Evolutionary conservation across 768 basidiomycete species (phyloP).

Genomic region (Boletellus emodensis): DNA sequence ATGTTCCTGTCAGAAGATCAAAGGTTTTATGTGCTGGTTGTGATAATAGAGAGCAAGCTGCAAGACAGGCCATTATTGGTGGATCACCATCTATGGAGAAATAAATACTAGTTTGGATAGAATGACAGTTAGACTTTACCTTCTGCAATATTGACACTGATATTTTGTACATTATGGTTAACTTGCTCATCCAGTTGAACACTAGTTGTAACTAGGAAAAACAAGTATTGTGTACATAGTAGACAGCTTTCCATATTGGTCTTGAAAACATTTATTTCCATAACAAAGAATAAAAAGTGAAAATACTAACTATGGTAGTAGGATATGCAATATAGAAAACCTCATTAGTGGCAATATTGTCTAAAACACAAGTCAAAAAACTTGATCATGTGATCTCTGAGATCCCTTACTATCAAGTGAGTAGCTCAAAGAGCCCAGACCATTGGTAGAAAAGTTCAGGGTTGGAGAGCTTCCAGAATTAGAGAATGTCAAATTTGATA

Average conservation of each 20-base stretch:
- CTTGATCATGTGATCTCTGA: background rate
- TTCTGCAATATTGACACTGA: background rate
- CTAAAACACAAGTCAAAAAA: too few species aligned
- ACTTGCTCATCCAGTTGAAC: slow-evolving; percentile 2
- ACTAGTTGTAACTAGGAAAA: slow-evolving; percentile 11
- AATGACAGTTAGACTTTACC: background rate
- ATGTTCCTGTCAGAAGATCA: background rate
- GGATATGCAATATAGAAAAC: background rate
- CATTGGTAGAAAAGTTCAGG: background rate
- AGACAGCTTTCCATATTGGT: background rate
- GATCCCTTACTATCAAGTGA: background rate
- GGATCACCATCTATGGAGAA: background rate
- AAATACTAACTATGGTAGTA: background rate
- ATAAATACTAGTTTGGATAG: background rate
- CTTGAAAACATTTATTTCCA: background rate
- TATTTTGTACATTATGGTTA: background rate
- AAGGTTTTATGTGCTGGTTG: background rate
- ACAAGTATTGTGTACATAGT: background rate
- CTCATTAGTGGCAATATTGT: background rate
- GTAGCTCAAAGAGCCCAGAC: background rate
- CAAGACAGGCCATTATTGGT: slow-evolving; percentile 1
- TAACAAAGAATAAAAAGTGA: background rate
- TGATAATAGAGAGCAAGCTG: slow-evolving; percentile 6
- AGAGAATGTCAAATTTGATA: slow-evolving; percentile 5
- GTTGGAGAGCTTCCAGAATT: background rate